A percentile compares a stretch with the other conserved stretches of the same genome.
Conservation (phyloP, 2,329 filamentous ascomycete genomes). For the Stachybotrys elegans region DNA sequence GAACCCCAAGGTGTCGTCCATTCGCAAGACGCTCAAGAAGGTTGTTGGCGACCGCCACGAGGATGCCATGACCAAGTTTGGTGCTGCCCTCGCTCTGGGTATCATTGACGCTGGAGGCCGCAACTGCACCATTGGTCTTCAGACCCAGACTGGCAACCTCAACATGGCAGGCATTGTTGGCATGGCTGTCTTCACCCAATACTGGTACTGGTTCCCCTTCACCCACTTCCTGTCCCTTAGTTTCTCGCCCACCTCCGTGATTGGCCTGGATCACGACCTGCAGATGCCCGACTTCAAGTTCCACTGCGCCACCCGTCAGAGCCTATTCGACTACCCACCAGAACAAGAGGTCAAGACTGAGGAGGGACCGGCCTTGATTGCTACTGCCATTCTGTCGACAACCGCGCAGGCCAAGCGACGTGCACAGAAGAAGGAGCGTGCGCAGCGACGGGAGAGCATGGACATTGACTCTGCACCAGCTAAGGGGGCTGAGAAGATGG, state of each 20-base stretch:
- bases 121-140: conserved; percentile 96
- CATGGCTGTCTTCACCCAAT: conserved; percentile 97
- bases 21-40: conserved; percentile 91
- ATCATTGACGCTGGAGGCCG: conserved; percentile 97
- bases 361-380: conserved; percentile 88
- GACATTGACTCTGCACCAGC: conserved; percentile 74
- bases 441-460: conserved; percentile 89
- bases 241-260: conserved; percentile 95
- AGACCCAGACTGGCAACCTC: conserved; percentile 95
- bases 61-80: conserved; percentile 99
- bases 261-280: conserved; percentile 88
- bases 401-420: conserved; percentile 95
- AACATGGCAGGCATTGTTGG: conserved; percentile 98
- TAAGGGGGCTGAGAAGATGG: conserved; percentile 77
- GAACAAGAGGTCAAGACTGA: conserved; percentile 94
- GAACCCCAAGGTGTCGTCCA: conserved; percentile 91
- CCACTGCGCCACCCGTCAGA: conserved; percentile 89
- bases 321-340: conserved; percentile 95
- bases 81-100: conserved; percentile 85
- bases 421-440: conserved; percentile 89
- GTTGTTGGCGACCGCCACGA: conserved; percentile 92
- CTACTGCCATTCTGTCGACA: conserved; percentile 91
- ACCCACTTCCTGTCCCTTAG: conserved; percentile 95
- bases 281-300: conserved; percentile 94
- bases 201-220: conserved; percentile 99